Conservation (phyloP, 2,329 filamentous ascomycete species). For the Annulohypoxylon truncatum region DNA sequence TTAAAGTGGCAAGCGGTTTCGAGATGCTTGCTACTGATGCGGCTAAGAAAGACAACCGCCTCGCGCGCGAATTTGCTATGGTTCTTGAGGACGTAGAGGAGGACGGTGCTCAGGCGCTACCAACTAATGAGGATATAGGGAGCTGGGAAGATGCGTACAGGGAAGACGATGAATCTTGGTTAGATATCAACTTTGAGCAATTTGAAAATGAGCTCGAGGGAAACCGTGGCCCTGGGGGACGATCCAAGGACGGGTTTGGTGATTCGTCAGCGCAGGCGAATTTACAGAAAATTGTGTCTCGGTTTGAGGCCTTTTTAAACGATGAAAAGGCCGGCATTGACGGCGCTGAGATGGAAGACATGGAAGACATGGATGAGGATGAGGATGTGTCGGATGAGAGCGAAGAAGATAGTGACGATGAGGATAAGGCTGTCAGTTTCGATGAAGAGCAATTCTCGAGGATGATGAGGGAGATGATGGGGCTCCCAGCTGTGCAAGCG, state of each 20-base stretch:
- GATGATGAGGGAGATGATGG: conserved; percentile 96
- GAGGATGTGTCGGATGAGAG: conserved; percentile 64
- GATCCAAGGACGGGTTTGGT: conserved; percentile 63
- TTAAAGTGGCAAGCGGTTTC: conserved; percentile 91
- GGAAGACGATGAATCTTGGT: conserved; percentile 90
- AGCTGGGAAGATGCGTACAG: conserved; percentile 70
- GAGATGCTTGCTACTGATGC: conserved; percentile 83
- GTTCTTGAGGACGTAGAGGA: conserved; percentile 79
- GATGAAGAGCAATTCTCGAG: conserved; percentile 85
- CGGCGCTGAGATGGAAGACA: conserved; percentile 76
- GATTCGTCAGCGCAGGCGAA: conserved; percentile 77
- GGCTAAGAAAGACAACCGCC: conserved; percentile 73
- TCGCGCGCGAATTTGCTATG: conserved; percentile 80
- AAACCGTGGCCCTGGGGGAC: conserved; percentile 49
- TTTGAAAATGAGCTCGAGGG: conserved; percentile 83
- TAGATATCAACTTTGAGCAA: conserved; percentile 90
- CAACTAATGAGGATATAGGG: conserved; percentile 77
- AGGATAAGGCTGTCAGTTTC: conserved; percentile 81
- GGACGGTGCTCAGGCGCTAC: conserved; percentile 74
- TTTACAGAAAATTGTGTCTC: conserved; percentile 88
- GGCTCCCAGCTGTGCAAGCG: conserved; percentile 58
- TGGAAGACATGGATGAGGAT: conserved; percentile 77
- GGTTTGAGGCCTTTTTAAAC: conserved; percentile 93
- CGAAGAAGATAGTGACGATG: conserved; percentile 68
- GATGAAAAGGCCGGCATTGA: conserved; percentile 85